Evolutionary conservation across 305 asterid genomes (phyloP).

Genomic region (Fraxinus xanthoxyloides): DNA sequence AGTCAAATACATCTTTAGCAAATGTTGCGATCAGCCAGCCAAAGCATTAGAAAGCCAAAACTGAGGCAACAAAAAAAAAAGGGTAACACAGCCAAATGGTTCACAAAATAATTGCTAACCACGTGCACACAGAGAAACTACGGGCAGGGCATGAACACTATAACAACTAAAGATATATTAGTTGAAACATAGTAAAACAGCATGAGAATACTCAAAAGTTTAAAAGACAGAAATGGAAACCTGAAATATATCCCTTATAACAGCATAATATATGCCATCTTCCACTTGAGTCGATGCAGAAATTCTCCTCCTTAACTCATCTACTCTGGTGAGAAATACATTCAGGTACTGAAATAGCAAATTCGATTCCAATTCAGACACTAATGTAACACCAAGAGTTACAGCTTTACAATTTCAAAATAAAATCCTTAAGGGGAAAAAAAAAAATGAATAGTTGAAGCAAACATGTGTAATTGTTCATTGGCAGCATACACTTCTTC

Average conservation of each 20-base stretch:
- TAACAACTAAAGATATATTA: slow-evolving; percentile 6
- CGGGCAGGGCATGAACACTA: not conserved
- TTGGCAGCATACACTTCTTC: not conserved
- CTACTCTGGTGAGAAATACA: slow-evolving; percentile 82
- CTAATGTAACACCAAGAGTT: not conserved
- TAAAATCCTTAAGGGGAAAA: not conserved
- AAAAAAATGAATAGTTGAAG: not conserved
- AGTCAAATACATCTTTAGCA: not conserved
- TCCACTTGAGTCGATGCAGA: slow-evolving; percentile 47
- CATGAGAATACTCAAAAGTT: slow-evolving; percentile 10
- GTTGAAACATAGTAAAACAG: slow-evolving; percentile 16
- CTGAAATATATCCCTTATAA: slow-evolving; percentile 73
- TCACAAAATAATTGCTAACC: slow-evolving; percentile 18
- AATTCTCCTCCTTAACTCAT: slow-evolving; percentile 79
- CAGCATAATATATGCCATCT: slow-evolving; percentile 43
- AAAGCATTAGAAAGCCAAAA: slow-evolving; percentile 6
- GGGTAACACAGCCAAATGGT: slow-evolving; percentile 5
- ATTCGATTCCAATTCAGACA: slow-evolving; percentile 23
- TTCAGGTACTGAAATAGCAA: slow-evolving; percentile 77
- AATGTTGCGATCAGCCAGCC: slow-evolving; percentile 11
- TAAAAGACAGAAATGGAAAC: slow-evolving; percentile 33
- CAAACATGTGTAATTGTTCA: slow-evolving; percentile 1
- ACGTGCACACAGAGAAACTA: not conserved
- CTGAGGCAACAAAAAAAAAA: not conserved
- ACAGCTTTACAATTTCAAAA: not conserved